Base-by-base conservation (phyloP, 371 early-diverging fungal genomes). In the Gilbertella persicaria region DNA sequence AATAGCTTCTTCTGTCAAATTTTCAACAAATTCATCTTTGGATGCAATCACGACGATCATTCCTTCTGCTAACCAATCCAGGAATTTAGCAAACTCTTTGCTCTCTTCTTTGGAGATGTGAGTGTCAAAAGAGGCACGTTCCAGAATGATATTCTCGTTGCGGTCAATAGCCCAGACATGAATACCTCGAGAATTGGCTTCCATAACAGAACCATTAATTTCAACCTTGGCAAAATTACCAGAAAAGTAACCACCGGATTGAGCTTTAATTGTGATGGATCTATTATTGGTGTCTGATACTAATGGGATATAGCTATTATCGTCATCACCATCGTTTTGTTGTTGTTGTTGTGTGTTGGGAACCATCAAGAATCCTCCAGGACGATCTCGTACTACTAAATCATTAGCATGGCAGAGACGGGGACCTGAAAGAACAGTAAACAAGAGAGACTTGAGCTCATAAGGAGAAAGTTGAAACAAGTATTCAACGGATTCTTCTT, bases 401-500 rank as follows among this genome's bases (percentile, higher is more conserved):
- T 68, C 66, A 35, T 64, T 69, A 20, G 16, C 12, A 26, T 68
- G 64, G 30, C 62, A 63, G 39, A 84, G 57, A 5, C 66, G 69
- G 4, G 86, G 84, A 1, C 89, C 88, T 13, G 86, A 84, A 4
- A 93, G 64, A 23, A 92, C 83, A 19, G 89, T 87, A 30, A 69
- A 75, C 5, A 94, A 62, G 0, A 92, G 66, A 0, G 84, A 75
- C 59, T 90, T 86, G 58, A 91, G 69, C 50, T 92, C 91, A 62
- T 78, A 90, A 1, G 92, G 92, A 23, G 87, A 76, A 17, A 90
- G 77, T 59, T 88, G 84, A 87, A 92, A 85, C 61, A 92, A 64
- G 37, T 78, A 69, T 54, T 92, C 93, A 8, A 90, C 73, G 1
- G 93, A 91, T 37, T 86, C 89, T 42, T 85, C 87, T 55, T 89